Base-by-base conservation (phyloP, 441 rosid species). In the Euphorbia schlechtendalii region DNA sequence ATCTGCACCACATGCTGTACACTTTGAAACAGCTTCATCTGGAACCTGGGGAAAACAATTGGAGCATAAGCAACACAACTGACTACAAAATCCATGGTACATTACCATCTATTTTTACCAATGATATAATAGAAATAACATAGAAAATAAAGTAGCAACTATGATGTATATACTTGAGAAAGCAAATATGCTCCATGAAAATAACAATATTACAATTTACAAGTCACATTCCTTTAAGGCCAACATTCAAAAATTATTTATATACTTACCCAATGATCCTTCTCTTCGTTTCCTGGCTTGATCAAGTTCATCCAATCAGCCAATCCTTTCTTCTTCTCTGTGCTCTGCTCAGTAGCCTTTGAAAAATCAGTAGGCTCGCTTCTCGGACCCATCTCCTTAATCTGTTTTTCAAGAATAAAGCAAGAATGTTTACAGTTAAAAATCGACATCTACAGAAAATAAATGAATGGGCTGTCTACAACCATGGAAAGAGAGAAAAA, bases 361-460 rank as follows among this genome's bases (percentile, higher is more conserved):
- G 62, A 69, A 53, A 83, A 55, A 65, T 77, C 87, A 73, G 87
- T 71, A 69, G 96, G 83, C 77, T 77, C 80, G 73, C 64, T 82
- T 69, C 88, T 78, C 72, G 86, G 93, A 74, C 88, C 98, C 84
- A 94, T 91, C 82, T 94, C 98, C 89, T 94, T 91, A 63, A 89
- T 63, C 99, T 94, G 85, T 68, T 73, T 59, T 32, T 49, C 27
- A 74, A 56, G 10, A 46, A 21, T 46, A 61, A n/a, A 10, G 18
- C 34, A 71, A 8, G 49, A 9, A 18, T 45, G 21, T 60, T 40
- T 12, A 13, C 14, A 51, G 14, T 18, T 20, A 34, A 1, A 49
- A 56, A 57, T 51, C 65, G 6, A 32, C 34, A 46, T 55, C 51
- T 48, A 20, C 53, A 41, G 43, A 40, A 40, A 28, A 3, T n/a